Evolutionary conservation across 176 grass and related monocot species (phyloP).

Genomic region (Puya raimondii): DNA sequence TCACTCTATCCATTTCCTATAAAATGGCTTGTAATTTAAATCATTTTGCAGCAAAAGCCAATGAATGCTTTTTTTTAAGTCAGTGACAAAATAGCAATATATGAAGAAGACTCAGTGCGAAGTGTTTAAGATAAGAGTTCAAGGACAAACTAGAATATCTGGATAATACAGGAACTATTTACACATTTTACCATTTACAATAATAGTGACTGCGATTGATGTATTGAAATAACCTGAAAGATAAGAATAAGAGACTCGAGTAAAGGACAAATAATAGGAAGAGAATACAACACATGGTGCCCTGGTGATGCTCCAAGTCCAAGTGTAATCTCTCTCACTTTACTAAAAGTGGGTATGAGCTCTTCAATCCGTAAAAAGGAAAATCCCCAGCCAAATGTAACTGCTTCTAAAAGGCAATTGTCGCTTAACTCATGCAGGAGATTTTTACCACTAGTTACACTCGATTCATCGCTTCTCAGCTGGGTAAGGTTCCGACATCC

Average conservation of each 20-base stretch:
- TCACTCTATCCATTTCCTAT: too few relatives aligned
- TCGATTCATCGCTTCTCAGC: slow-evolving; percentile 10
- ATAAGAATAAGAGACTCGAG: slow-evolving; percentile 57
- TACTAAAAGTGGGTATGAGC: slow-evolving; percentile 30
- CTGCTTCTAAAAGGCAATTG: slow-evolving; percentile 42
- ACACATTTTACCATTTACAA: slow-evolving; percentile 6
- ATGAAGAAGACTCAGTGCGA: too few relatives aligned
- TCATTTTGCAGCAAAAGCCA: too few relatives aligned
- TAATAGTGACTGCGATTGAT: background rate
- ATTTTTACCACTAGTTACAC: slow-evolving; percentile 23
- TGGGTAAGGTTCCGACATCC: slow-evolving; percentile 45
- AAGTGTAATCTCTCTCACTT: slow-evolving; percentile 47
- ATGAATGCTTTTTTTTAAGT: too few relatives aligned
- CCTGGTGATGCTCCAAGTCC: slow-evolving; percentile 66
- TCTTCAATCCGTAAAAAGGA: slow-evolving; percentile 39
- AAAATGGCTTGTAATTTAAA: too few relatives aligned
- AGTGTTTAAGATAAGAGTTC: too few relatives aligned
- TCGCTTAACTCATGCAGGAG: slow-evolving; percentile 37
- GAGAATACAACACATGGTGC: slow-evolving; percentile 40
- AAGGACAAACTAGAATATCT: too few relatives aligned
- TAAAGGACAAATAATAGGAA: slow-evolving; percentile 60
- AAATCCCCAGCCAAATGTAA: slow-evolving; percentile 81
- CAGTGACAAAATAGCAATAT: too few relatives aligned
- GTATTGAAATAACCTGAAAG: slow-evolving; percentile 53
- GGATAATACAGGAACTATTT: too few relatives aligned